phyloP scores from a whole-genome alignment of 78 protist species.

The Cavenderia fasciculata region DNA sequence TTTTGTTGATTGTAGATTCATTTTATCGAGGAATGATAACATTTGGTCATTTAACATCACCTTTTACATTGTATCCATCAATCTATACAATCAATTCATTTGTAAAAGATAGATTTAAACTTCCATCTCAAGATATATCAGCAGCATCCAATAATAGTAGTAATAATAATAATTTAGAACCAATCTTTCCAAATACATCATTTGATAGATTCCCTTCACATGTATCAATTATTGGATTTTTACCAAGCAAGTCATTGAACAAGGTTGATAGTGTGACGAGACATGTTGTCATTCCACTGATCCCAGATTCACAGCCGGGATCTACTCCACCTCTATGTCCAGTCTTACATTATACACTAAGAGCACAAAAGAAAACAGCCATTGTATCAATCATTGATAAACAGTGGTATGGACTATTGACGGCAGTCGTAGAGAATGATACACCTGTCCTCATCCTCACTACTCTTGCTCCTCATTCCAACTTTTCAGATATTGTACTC shows the following conservation, averaged over 20 bases:
- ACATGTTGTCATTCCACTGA: constrained; percentile 31
- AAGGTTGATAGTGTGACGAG: constrained; percentile 17
- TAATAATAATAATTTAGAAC: too few relatives aligned
- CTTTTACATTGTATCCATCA: constrained; percentile 39
- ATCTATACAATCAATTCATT: neutral
- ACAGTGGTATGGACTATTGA: constrained; percentile 47
- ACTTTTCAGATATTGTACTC: neutral
- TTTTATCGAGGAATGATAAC: constrained; percentile 29
- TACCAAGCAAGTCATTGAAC: constrained; percentile 7
- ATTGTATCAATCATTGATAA: constrained; percentile 8
- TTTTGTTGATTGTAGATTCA: neutral
- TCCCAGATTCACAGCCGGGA: neutral
- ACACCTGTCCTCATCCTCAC: constrained; percentile 1
- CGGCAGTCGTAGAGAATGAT: constrained; percentile 25
- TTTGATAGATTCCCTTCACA: neutral
- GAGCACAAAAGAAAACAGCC: constrained; percentile 29
- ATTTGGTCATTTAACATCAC: constrained; percentile 57
- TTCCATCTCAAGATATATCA: too few relatives aligned
- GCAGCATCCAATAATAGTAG: neutral
- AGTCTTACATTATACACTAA: constrained; percentile 16
- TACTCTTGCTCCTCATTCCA: constrained; percentile 14
- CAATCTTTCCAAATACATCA: neutral
- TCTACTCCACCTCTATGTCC: constrained; percentile 49
- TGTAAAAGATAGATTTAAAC: neutral
- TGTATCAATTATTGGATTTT: constrained; percentile 28